Base-by-base conservation (phyloP, 2,329 filamentous ascomycete species). In the Geosmithia putterillii region DNA sequence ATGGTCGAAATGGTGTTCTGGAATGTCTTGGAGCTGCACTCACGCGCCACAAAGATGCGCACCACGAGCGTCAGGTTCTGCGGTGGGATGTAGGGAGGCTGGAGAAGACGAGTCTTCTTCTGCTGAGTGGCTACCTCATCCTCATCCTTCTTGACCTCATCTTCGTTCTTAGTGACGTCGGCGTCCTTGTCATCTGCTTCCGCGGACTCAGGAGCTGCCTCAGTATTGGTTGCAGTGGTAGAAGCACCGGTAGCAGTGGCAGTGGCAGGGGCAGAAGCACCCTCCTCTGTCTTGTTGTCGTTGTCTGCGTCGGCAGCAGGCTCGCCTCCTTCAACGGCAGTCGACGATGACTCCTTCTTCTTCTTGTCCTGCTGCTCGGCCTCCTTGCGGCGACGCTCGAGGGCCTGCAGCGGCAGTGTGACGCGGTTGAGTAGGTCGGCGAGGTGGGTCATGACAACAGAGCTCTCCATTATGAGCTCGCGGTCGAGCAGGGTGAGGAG, bases 1-100 rank as follows among this genome's bases (percentile, higher is more conserved):
- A 98, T 95, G n/a, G 94, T 94, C 15, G 90, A 92, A 43, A 98
- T 76, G 1, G 92, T 96, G 61, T 96, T 94, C 58, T 92, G 86
- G 73, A 98, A 98, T 0, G 92, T 96, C 70, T 95, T 95, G 49
- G 86, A 89, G 57, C 87, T 95, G 65, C 92, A 98, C 62, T 98
- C 92, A 41, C 89, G 83, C 48, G 90, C 90, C 38, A 94, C 87
- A 51, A 98, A 85, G 45, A 98, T 95, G 58, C 92, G 92, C 52
- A 96, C 86, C n/a, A 98, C 88, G 45, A 96, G 71, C 46, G 85
- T 86, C 45, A 98, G 74, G 57, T 96, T 95, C 57, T 88, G 76
- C 23, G 90, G 79, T 5, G 92, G 89, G 44, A 98, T 82, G 38
- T 89, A 73, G 1, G 92, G 92, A 23, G 89, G 86, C 42, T 83